These are phyloP conservation scores for Emergomyces orientalis DNA, from an alignment of 2,329 filamentous ascomycete species.

Conservation along the genomic window DNA sequence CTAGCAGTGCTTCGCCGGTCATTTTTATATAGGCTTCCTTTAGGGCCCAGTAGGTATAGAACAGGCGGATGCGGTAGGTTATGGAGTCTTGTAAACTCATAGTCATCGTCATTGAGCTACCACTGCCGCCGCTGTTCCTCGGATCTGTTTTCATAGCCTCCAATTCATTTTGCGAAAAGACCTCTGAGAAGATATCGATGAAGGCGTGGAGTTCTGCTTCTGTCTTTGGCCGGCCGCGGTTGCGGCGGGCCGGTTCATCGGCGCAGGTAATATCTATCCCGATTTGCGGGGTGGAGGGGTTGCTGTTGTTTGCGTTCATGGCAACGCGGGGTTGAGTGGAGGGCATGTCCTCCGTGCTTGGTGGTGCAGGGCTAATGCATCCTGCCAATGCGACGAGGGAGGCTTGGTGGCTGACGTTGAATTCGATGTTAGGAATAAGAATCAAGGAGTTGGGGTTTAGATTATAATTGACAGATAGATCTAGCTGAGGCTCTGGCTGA, in stretches of 20 bases:
- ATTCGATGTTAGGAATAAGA: slow-evolving; percentile 41
- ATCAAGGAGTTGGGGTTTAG: neutral
- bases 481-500: slow-evolving; percentile 1
- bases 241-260: slow-evolving; percentile 43
- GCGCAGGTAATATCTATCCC: slow-evolving; percentile 56
- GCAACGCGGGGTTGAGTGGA: neutral
- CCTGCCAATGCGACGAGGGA: slow-evolving; percentile 53
- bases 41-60: slow-evolving; percentile 56
- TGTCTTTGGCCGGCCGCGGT: slow-evolving; percentile 39
- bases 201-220: slow-evolving; percentile 46
- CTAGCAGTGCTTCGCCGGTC: slow-evolving; percentile 54
- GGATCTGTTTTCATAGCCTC: slow-evolving; percentile 43
- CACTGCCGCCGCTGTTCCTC: neutral
- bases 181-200: slow-evolving; percentile 51
- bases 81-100: slow-evolving; percentile 33
- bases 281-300: slow-evolving; percentile 32
- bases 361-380: slow-evolving; percentile 22
- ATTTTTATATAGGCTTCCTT: slow-evolving; percentile 61
- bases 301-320: slow-evolving; percentile 9
- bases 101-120: neutral
- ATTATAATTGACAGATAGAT: neutral
- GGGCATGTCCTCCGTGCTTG: neutral
- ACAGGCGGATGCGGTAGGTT: slow-evolving; percentile 50
- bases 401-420: slow-evolving; percentile 58
- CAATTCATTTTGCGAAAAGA: slow-evolving; percentile 49